Base-by-base conservation (phyloP, 2,329 filamentous ascomycete genomes). In the Lithohypha guttulata region DNA sequence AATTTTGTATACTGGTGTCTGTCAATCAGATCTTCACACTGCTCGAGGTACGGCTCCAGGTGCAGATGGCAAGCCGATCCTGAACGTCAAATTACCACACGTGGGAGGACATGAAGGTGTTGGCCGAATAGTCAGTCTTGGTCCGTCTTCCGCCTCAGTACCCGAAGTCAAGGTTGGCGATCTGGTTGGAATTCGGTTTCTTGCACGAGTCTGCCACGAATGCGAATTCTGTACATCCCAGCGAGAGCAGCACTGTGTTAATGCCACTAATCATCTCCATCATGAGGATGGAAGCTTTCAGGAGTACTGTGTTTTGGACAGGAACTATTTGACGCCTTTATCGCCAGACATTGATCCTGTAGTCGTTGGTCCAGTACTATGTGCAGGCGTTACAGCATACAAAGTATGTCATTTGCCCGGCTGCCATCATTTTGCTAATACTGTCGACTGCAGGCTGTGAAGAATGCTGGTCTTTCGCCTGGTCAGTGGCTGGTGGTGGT, bases 211-310 rank as follows among this genome's bases (percentile, higher is more conserved):
- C 13, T 65, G 63, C 48, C 54, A 63, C 14, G 53, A 61, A 18
- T 66, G 63, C 45, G 60, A 65, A 34, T 64, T 60, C 38, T 65
- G 63, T 43, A 53, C 61, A n/a, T 57, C 58, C 0, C 60, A 58
- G 4, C 55, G 43, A 26, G 63, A 63, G 41, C 60, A 62, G 51
- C 58, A 64, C 43, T 66, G 64, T 30, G 42, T 54, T 19, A 58
- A 59, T 23, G 55, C 59, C 22, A 66, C 60, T 6, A 66, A 66
- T 29, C 64, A 66, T 50, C 49, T 66, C 30, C 62, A 65, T 44
- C 63, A 66, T 41, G 63, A 66, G 37, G 63, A 66, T 42, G 64
- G 64, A 0, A 60, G 60, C 32, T 67, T 66, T 34, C 63, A 66
- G 45, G 52, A 66, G 51, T 66, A 63, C 42, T 60, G 65, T 39